Evolutionary conservation across 306 rosid species (phyloP).

Genomic region (Biancaea sappan): DNA sequence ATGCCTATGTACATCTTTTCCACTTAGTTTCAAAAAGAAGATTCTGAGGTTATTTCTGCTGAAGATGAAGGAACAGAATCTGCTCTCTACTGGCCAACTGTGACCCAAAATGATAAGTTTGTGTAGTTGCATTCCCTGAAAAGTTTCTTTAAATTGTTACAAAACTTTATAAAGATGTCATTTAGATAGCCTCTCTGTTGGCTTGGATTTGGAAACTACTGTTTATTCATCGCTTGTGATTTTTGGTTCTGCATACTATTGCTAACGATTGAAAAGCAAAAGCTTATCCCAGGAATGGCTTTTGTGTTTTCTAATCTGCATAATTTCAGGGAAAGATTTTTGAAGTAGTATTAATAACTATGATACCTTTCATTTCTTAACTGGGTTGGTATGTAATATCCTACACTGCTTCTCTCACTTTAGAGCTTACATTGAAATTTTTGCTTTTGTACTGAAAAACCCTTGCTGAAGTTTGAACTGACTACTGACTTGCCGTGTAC

Average conservation of each 20-base stretch:
- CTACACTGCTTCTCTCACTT: neutral
- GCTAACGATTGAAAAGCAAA: neutral
- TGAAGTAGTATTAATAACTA: neutral
- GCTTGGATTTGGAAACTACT: neutral
- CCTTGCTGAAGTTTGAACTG: neutral
- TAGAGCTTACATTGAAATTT: neutral
- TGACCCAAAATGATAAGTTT: slow-evolving; percentile 5
- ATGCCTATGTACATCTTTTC: neutral
- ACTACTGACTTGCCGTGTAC: neutral
- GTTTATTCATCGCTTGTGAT: neutral
- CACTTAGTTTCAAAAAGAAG: neutral
- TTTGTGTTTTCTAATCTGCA: neutral
- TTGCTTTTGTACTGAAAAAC: neutral
- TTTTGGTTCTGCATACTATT: neutral
- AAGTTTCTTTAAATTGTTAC: slow-evolving; percentile 19
- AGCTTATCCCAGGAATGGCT: neutral
- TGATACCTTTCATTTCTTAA: neutral
- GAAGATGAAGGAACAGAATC: neutral
- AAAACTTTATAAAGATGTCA: neutral
- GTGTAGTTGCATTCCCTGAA: slow-evolving; percentile 1
- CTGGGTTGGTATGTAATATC: neutral
- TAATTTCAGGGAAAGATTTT: neutral
- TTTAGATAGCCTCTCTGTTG: neutral
- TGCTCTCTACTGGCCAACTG: neutral
- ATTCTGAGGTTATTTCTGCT: slow-evolving; percentile 12